phyloP scores from a whole-genome alignment of 495 filamentous ascomycete species.

The Penicillium turbatum region DNA sequence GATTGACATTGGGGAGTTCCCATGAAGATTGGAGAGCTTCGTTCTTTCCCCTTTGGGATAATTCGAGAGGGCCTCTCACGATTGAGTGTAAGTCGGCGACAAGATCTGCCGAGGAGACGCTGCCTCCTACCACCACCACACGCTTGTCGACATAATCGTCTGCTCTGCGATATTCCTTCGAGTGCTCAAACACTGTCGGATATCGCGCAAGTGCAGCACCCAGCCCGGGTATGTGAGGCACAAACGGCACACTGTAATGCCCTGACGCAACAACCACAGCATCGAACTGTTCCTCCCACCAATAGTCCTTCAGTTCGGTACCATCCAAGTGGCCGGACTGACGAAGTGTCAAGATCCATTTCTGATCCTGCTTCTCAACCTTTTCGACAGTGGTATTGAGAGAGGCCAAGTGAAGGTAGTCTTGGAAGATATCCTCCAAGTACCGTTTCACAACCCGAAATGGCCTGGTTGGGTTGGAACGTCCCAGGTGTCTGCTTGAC shows the following conservation, averaged over 20 bases:
- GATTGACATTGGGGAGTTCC: slow-evolving; percentile 21
- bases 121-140: slow-evolving; percentile 30
- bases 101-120: slow-evolving; percentile 28
- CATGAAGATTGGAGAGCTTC: slow-evolving; percentile 19
- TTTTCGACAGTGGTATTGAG: slow-evolving; percentile 29
- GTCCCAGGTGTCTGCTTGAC: slow-evolving; percentile 18
- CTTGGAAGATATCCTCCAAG: slow-evolving; percentile 24
- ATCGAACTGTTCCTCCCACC: slow-evolving; percentile 47
- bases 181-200: slow-evolving; percentile 24
- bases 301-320: slow-evolving; percentile 18
- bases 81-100: slow-evolving; percentile 27
- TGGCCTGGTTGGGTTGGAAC: slow-evolving; percentile 23
- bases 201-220: slow-evolving; percentile 3
- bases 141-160: slow-evolving; percentile 28
- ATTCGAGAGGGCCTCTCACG: slow-evolving; percentile 17
- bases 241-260: slow-evolving; percentile 64
- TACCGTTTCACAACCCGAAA: slow-evolving; percentile 23
- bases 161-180: slow-evolving; percentile 23
- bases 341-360: slow-evolving; percentile 26
- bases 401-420: slow-evolving; percentile 20
- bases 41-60: slow-evolving; percentile 22
- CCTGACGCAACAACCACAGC: slow-evolving; percentile 73
- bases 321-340: slow-evolving; percentile 15
- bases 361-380: slow-evolving; percentile 19
- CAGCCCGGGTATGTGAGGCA: slow-evolving; percentile 50